A percentile compares a stretch with the other conserved stretches of the same genome.
These are phyloP conservation scores for Circinella minor DNA, from an alignment of 371 early-diverging fungal species.

Conservation along the genomic window DNA sequence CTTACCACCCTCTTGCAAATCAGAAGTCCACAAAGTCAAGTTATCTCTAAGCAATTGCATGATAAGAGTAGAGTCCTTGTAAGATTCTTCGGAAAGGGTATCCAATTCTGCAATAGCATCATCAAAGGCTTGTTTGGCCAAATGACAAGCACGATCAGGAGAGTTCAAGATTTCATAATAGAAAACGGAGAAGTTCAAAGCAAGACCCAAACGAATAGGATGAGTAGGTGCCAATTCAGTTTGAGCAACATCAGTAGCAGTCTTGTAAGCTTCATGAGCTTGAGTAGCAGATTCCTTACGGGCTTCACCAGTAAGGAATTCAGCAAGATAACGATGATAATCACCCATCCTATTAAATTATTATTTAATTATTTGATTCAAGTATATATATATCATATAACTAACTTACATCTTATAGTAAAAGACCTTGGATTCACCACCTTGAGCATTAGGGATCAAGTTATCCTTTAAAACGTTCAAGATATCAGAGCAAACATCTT, in stretches of 20 bases:
- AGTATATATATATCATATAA: too few relatives aligned
- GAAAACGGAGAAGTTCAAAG: slow-evolving; percentile 99
- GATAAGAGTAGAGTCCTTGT: slow-evolving; percentile 99
- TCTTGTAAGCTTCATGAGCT: slow-evolving; percentile 97
- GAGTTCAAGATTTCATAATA: slow-evolving; percentile 99
- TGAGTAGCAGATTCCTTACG: slow-evolving; percentile 88
- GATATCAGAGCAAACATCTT: slow-evolving; percentile 96
- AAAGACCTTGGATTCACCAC: slow-evolving; percentile 97
- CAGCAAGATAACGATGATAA: slow-evolving; percentile 99
- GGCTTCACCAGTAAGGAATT: slow-evolving; percentile 89
- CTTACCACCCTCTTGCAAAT: slow-evolving; percentile 82
- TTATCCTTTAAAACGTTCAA: slow-evolving; percentile 90
- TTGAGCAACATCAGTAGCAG: slow-evolving; percentile 94
- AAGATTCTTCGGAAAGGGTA: slow-evolving; percentile 98
- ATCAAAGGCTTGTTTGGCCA: slow-evolving; percentile 99
- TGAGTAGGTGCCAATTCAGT: slow-evolving; percentile 96
- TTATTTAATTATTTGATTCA: not conserved
- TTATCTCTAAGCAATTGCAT: slow-evolving; percentile 99
- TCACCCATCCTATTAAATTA: slow-evolving; percentile 90
- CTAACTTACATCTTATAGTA: slow-evolving; percentile 96
- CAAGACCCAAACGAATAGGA: slow-evolving; percentile 99
- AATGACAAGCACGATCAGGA: slow-evolving; percentile 97
- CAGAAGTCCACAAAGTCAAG: slow-evolving; percentile 99
- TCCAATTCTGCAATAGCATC: slow-evolving; percentile 99
- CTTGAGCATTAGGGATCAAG: slow-evolving; percentile 86